A percentile compares a stretch with the other conserved stretches of the same genome.
These are phyloP conservation scores for Botrytis tulipae DNA, from an alignment of 2,329 filamentous ascomycete species.

Conservation along the genomic window DNA sequence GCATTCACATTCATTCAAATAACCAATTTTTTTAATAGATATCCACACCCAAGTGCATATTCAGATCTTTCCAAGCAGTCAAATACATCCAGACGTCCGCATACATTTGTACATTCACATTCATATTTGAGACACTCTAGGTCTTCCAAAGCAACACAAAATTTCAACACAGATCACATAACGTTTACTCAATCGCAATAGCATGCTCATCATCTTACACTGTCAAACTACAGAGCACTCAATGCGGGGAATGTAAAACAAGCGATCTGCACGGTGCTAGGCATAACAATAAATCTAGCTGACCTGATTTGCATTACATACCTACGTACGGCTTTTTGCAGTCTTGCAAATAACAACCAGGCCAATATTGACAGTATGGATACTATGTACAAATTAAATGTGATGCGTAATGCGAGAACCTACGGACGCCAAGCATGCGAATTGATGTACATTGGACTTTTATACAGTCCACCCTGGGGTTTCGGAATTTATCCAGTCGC, in stretches of 20 bases:
- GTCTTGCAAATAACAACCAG: conserved; percentile 25
- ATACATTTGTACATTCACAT: background rate
- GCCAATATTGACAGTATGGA: conserved; percentile 31
- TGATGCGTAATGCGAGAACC: conserved; percentile 31
- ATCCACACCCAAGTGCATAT: background rate
- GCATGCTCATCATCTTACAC: background rate
- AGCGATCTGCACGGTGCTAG: conserved; percentile 14
- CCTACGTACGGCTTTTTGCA: conserved; percentile 18
- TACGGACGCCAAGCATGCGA: conserved; percentile 31
- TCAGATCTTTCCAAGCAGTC: background rate
- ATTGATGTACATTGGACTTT: conserved; percentile 33
- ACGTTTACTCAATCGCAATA: background rate
- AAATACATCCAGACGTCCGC: background rate
- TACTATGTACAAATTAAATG: conserved; percentile 35
- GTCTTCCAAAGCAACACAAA: too few relatives aligned
- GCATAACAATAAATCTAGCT: conserved; percentile 14
- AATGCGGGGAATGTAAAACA: conserved; percentile 8
- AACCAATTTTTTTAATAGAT: background rate
- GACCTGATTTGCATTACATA: conserved; percentile 25
- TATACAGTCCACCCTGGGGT: conserved; percentile 12
- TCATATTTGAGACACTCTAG: background rate
- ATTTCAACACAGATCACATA: background rate
- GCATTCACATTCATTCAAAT: background rate
- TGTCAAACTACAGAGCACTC: background rate
- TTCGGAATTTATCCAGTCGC: conserved; percentile 23